A percentile compares a stretch with the other conserved stretches of the same genome.
Evolutionary conservation across 192 early-diverging fungal species (phyloP).

Genomic region (Glomus cerebriforme): DNA sequence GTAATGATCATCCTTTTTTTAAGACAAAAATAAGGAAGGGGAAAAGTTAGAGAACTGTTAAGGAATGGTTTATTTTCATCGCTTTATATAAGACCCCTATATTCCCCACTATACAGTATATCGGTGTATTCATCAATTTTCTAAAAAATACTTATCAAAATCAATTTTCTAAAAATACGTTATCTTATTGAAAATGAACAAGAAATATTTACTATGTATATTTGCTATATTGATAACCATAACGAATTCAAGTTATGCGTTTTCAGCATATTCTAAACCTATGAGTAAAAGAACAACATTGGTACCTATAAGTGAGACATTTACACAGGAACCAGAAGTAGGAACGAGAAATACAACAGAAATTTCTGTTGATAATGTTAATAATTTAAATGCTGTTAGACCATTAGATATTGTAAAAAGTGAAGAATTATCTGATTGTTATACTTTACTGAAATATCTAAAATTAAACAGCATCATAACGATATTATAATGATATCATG

Average conservation of each 20-base stretch:
- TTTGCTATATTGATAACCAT: not conserved
- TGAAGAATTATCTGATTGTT: not conserved
- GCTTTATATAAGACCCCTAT: no score
- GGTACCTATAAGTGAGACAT: not conserved
- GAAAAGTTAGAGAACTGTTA: no score
- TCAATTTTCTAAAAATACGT: not conserved
- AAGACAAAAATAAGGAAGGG: no score
- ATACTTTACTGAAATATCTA: no score
- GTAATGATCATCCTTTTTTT: no score
- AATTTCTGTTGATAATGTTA: not conserved
- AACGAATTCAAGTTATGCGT: conserved; percentile 10
- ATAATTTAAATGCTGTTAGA: not conserved
- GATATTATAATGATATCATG: no score
- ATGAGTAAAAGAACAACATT: not conserved
- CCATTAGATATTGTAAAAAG: not conserved
- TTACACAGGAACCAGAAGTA: not conserved
- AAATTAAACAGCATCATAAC: no score
- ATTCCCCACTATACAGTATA: not conserved
- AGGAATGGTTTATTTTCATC: no score
- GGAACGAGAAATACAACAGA: not conserved
- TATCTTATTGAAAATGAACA: conserved; percentile 1
- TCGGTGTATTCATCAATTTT: conserved; percentile 1
- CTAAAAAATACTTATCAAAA: not conserved
- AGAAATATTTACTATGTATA: no score
- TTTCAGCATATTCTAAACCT: not conserved